Evolutionary conservation across 305 asterid species (phyloP).

Genomic region (Salvia sclarea): DNA sequence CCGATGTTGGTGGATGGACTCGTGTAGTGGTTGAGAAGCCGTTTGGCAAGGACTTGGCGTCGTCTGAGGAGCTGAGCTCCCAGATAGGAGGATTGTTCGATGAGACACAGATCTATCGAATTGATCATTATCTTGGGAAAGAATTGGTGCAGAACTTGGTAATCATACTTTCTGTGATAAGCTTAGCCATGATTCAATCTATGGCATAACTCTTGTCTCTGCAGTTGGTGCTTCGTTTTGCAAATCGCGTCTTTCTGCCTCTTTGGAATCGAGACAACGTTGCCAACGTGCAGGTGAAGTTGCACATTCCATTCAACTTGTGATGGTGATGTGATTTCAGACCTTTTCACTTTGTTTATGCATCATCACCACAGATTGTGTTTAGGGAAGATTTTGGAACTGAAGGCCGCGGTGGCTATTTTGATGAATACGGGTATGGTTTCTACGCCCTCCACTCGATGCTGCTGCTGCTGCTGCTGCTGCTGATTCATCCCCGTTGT

Average conservation of each 20-base stretch:
- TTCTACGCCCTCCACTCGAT: no score
- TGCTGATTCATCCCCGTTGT: no score
- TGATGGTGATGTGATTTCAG: no score
- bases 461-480: no score
- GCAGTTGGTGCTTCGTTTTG: constrained; percentile 93
- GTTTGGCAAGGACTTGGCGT: constrained; percentile 92
- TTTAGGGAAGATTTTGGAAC: constrained; percentile 97
- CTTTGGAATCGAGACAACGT: constrained; percentile 94
- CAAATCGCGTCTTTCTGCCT: constrained; percentile 84
- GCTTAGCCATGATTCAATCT: no score
- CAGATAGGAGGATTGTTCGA: constrained; percentile 92
- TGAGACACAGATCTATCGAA: constrained; percentile 88
- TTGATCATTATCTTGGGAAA: constrained; percentile 97
- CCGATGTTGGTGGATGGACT: constrained; percentile 97
- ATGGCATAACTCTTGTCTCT: no score
- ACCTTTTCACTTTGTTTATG: no score
- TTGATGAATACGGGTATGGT: constrained; percentile 92
- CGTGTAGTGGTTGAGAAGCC: constrained; percentile 98
- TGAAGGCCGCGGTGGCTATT: constrained; percentile 98
- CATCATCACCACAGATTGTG: constrained; percentile 87
- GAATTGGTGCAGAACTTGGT: constrained; percentile 99
- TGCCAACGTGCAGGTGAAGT: constrained; percentile 75
- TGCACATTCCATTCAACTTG: no score
- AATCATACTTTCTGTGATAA: constrained; percentile 28
- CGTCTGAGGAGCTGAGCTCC: constrained; percentile 90